phyloP scores from a whole-genome alignment of 1,284 basidiomycete genomes.

The Apiotrichum montevideense region DNA sequence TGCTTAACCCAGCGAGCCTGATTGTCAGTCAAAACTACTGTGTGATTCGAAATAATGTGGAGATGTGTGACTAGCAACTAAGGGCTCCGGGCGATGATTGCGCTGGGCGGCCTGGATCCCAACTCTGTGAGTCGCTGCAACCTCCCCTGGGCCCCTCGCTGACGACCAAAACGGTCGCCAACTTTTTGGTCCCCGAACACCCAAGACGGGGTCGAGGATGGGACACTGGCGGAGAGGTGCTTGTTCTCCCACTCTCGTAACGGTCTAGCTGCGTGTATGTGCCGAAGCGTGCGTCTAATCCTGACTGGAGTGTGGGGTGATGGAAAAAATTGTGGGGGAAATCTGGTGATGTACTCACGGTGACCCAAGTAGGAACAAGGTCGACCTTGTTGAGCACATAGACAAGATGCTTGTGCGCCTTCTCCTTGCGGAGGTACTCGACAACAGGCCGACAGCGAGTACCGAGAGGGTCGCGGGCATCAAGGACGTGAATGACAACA shows the following conservation, averaged over 20 bases:
- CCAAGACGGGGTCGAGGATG: constrained; percentile 46
- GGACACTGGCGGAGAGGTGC: constrained; percentile 47
- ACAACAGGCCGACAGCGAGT: constrained; percentile 96
- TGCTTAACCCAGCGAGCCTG: constrained; percentile 96
- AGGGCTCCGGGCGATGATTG: constrained; percentile 40
- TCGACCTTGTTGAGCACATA: constrained; percentile 98
- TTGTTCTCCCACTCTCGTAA: constrained; percentile 60
- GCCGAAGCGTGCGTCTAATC: constrained; percentile 41
- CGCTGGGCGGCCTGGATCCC: constrained; percentile 36
- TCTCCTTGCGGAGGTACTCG: constrained; percentile 91
- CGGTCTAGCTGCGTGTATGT: constrained; percentile 47
- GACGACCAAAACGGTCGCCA: constrained; percentile 39
- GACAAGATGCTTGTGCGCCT: constrained; percentile 94
- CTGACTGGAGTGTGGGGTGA: constrained; percentile 52
- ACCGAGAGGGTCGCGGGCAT: constrained; percentile 91
- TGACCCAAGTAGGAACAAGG: constrained; percentile 97
- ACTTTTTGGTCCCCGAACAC: constrained; percentile 28
- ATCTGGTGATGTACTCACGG: constrained; percentile 58
- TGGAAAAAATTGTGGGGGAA: neutral
- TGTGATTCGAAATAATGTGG: neutral
- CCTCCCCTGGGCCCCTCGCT: constrained; percentile 42
- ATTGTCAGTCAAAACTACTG: constrained; percentile 14
- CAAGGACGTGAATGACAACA: constrained; percentile 90
- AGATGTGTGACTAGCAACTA: constrained; percentile 47
- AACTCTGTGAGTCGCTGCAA: constrained; percentile 48